These are phyloP conservation scores for California macrophylla DNA, from an alignment of 441 rosid genomes.

Conservation along the genomic window DNA sequence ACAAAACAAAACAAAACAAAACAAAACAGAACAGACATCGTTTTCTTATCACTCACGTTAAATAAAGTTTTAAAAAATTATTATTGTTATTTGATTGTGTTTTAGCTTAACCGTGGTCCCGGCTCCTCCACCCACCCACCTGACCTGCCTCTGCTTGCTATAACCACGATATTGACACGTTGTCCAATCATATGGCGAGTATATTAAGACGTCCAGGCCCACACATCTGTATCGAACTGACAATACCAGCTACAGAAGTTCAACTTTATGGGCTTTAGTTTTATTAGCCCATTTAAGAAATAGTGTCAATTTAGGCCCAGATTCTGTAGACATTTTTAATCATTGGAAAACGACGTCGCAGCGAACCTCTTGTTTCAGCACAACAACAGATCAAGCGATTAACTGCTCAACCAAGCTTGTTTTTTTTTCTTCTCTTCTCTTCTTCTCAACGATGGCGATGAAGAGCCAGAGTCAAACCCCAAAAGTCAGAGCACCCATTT, in stretches of 20 bases:
- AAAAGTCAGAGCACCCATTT: neutral
- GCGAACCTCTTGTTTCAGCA: neutral
- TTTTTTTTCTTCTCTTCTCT: neutral
- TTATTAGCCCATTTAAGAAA: neutral
- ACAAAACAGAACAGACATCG: neutral
- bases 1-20: neutral
- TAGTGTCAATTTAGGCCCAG: neutral
- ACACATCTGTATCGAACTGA: no score
- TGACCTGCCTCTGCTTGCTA: no score
- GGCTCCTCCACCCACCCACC: no score
- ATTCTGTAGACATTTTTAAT: neutral
- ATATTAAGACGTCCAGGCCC: no score
- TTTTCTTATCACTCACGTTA: no score
- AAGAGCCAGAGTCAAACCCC: neutral
- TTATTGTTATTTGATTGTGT: neutral
- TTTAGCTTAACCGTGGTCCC: neutral
- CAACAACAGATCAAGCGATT: neutral
- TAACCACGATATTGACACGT: no score
- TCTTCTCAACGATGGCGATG: conserved; percentile 2
- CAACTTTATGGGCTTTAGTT: neutral
- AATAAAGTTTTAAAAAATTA: no score
- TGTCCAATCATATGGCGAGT: no score
- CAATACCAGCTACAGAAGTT: no score
- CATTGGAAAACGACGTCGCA: neutral
- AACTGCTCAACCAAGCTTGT: neutral